Evolutionary conservation across 2,329 filamentous ascomycete genomes (phyloP).

Genomic region (Aschersonia sp.): DNA sequence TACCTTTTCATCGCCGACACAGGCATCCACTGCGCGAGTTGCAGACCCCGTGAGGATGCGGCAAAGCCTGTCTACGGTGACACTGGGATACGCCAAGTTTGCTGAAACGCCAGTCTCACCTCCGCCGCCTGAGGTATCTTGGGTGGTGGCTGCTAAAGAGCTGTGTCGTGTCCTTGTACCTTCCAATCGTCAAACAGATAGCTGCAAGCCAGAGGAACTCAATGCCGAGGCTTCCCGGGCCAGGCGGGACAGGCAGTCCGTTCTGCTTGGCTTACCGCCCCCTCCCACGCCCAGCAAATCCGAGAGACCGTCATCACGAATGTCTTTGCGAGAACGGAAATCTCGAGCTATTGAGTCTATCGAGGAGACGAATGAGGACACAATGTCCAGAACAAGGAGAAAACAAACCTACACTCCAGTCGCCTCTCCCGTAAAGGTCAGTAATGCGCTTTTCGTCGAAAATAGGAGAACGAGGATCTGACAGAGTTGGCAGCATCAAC

Average conservation of each 20-base stretch:
- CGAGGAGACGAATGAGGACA: conserved; percentile 23
- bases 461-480: background rate
- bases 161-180: conserved; percentile 75
- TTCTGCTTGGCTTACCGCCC: conserved; percentile 17
- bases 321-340: conserved; percentile 63
- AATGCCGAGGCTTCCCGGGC: conserved; percentile 51
- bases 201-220: conserved; percentile 66
- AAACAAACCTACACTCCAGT: conserved; percentile 43
- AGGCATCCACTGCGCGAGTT: conserved; percentile 73
- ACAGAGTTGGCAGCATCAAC: conserved; percentile 14
- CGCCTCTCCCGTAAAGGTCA: conserved; percentile 15
- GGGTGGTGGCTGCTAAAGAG: conserved; percentile 73
- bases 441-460: background rate
- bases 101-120: conserved; percentile 37
- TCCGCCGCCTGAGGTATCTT: conserved; percentile 69
- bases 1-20: conserved; percentile 77
- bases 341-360: conserved; percentile 38
- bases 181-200: conserved; percentile 56
- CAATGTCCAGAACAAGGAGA: conserved; percentile 31
- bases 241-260: conserved; percentile 50
- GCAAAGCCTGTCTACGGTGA: conserved; percentile 44
- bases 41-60: conserved; percentile 52
- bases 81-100: conserved; percentile 9
- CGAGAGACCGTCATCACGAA: conserved; percentile 39
- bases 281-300: conserved; percentile 12